Evolutionary conservation across 2,329 filamentous ascomycete genomes (phyloP).

Genomic region (Trichoderma semiorbis): DNA sequence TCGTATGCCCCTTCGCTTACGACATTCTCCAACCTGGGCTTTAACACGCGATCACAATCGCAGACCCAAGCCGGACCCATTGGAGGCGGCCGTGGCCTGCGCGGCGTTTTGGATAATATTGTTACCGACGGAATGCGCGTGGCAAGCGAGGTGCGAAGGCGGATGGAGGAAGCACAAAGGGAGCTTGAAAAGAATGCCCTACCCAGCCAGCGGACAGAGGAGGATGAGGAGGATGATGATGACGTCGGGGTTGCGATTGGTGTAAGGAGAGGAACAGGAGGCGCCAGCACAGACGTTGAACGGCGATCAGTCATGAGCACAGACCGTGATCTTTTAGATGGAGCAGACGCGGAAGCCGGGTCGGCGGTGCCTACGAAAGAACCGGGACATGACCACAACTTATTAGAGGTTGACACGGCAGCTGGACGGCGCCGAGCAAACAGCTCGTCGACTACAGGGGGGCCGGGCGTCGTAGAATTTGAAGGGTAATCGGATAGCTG

Average conservation of each 20-base stretch:
- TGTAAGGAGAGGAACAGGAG: conserved; percentile 34
- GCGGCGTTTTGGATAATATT: conserved; percentile 94
- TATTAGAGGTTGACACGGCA: conserved; percentile 33
- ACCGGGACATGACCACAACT: conserved; percentile 31
- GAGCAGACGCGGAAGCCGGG: conserved; percentile 65
- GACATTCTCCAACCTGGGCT: conserved; percentile 74
- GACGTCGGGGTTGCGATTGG: conserved; percentile 44
- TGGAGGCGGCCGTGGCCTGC: conserved; percentile 66
- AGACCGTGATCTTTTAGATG: conserved; percentile 69
- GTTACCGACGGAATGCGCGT: conserved; percentile 97
- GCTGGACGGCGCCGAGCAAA: conserved; percentile 28
- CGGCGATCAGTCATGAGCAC: conserved; percentile 61
- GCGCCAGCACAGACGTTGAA: conserved; percentile 53
- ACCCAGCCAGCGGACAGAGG: conserved; percentile 61
- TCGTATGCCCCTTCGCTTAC: conserved; percentile 63
- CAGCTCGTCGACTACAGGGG: conserved; percentile 29
- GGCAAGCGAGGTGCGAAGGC: conserved; percentile 81
- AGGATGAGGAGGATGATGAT: conserved; percentile 67
- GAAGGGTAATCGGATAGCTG: conserved; percentile 31
- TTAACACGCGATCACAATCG: conserved; percentile 41
- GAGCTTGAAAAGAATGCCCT: conserved; percentile 82
- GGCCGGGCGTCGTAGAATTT: conserved; percentile 42
- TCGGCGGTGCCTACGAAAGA: conserved; percentile 39
- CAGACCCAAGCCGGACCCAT: conserved; percentile 40
- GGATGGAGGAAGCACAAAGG: conserved; percentile 93